These are phyloP conservation scores for Kodamaea ohmeri DNA, from an alignment of 1,139 yeast genomes.

Conservation along the genomic window DNA sequence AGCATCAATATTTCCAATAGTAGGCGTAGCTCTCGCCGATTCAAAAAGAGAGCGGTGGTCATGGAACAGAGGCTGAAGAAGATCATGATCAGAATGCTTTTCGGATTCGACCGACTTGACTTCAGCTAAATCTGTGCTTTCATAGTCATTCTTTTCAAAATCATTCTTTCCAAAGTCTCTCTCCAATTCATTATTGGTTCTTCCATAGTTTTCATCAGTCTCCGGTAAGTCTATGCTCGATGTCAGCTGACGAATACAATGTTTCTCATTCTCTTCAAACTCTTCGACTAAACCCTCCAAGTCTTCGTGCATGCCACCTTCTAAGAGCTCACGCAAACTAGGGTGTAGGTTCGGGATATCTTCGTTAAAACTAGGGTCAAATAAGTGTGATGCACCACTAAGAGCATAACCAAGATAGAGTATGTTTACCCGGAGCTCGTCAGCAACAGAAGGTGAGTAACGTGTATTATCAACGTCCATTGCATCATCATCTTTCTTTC, in stretches of 20 bases:
- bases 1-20: constrained; percentile 43
- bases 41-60: constrained; percentile 15
- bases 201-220: not conserved
- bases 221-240: not conserved
- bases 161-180: constrained; percentile 1
- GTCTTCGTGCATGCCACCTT: not conserved
- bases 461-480: constrained; percentile 6
- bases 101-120: not conserved
- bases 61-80: constrained; percentile 34
- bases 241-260: not conserved
- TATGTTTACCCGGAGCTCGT: constrained; percentile 54
- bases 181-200: not conserved
- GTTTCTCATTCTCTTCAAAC: not conserved
- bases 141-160: constrained; percentile 1
- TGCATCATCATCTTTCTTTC: constrained; percentile 17
- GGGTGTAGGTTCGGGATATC: constrained; percentile 38
- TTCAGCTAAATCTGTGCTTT: not conserved
- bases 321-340: constrained; percentile 3
- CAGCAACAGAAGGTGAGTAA: constrained; percentile 33
- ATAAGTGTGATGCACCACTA: constrained; percentile 72
- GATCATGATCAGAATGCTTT: constrained; percentile 20
- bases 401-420: constrained; percentile 57
- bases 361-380: constrained; percentile 64
- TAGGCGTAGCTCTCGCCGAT: constrained; percentile 43
- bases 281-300: constrained; percentile 1